These are phyloP conservation scores for Globisporangium uncinulatum DNA, from an alignment of 352 stramenopile species.

Conservation along the genomic window DNA sequence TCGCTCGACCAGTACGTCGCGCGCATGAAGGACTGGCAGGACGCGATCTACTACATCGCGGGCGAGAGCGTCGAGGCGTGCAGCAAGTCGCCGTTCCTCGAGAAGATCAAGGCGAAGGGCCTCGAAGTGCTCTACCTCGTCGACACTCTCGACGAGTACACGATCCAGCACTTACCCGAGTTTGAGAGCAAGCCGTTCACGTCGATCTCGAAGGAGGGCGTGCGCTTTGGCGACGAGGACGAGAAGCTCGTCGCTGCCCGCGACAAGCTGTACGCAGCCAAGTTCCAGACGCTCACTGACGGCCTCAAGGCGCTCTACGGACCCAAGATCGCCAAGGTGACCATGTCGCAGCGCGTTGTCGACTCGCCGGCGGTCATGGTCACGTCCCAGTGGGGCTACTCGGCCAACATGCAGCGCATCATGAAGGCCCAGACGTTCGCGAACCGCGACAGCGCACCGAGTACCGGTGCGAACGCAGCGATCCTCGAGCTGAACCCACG, in stretches of 20 bases:
- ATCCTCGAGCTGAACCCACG: slow-evolving; percentile 99
- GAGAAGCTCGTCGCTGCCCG: slow-evolving; percentile 76
- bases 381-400: slow-evolving; percentile 99
- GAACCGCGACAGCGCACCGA: slow-evolving; percentile 94
- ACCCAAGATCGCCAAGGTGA: slow-evolving; percentile 99
- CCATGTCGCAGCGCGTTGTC: slow-evolving; percentile 98
- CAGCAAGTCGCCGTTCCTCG: slow-evolving; percentile 99
- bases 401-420: slow-evolving; percentile 99
- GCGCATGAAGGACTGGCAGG: slow-evolving; percentile 95
- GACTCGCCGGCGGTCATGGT: slow-evolving; percentile 98
- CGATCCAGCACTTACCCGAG: slow-evolving; percentile 99
- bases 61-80: slow-evolving; percentile 98
- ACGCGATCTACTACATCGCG: slow-evolving; percentile 99
- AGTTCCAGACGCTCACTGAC: slow-evolving; percentile 96
- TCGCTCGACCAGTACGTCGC: slow-evolving; percentile 99
- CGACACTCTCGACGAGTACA: slow-evolving; percentile 99
- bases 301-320: slow-evolving; percentile 98
- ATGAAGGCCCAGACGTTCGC: slow-evolving; percentile 99
- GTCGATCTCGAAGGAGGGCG: slow-evolving; percentile 96
- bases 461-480: slow-evolving; percentile 99
- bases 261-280: slow-evolving; percentile 96
- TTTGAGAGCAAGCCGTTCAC: slow-evolving; percentile 99
- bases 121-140: slow-evolving; percentile 99
- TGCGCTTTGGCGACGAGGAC: slow-evolving; percentile 96
- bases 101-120: slow-evolving; percentile 99